phyloP scores from a whole-genome alignment of 768 basidiomycete species.

The Serendipita vermifera region DNA sequence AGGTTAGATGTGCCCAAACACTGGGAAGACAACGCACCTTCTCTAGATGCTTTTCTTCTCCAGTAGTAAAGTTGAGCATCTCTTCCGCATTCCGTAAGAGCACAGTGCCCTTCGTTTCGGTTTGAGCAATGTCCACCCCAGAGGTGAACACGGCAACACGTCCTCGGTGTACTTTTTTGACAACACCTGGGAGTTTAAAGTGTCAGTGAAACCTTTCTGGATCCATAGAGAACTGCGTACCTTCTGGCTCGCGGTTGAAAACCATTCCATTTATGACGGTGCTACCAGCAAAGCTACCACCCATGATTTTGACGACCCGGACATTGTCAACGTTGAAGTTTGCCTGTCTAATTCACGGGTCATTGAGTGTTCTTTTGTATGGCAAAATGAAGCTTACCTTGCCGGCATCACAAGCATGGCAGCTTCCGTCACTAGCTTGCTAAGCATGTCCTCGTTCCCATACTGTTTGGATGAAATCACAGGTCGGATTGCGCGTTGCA shows the following conservation, averaged over 20 bases:
- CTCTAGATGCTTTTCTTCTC: constrained; percentile 94
- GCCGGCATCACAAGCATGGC: constrained; percentile 83
- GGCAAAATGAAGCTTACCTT: constrained; percentile 27
- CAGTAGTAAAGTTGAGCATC: constrained; percentile 91
- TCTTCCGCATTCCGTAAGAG: constrained; percentile 90
- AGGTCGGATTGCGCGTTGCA: constrained; percentile 69
- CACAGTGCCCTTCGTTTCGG: constrained; percentile 98
- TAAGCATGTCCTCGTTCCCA: constrained; percentile 73
- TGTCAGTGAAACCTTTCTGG: not conserved
- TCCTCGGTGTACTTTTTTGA: constrained; percentile 71
- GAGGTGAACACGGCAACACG: constrained; percentile 96
- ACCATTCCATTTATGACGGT: constrained; percentile 96
- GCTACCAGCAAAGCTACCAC: constrained; percentile 73
- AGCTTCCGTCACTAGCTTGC: constrained; percentile 82
- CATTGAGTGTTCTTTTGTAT: too few relatives aligned
- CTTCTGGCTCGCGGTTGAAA: constrained; percentile 91
- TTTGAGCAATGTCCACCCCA: constrained; percentile 85
- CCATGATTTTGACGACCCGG: constrained; percentile 97
- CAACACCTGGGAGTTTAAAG: constrained; percentile 37
- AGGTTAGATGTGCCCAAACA: not conserved
- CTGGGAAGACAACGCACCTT: constrained; percentile 30
- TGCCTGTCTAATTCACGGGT: too few relatives aligned
- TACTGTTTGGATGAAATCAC: constrained; percentile 97
- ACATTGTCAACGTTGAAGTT: constrained; percentile 98
- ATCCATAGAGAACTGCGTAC: constrained; percentile 27